These are phyloP conservation scores for Thielaviopsis populi DNA, from an alignment of 2,329 filamentous ascomycete genomes.

Conservation along the genomic window DNA sequence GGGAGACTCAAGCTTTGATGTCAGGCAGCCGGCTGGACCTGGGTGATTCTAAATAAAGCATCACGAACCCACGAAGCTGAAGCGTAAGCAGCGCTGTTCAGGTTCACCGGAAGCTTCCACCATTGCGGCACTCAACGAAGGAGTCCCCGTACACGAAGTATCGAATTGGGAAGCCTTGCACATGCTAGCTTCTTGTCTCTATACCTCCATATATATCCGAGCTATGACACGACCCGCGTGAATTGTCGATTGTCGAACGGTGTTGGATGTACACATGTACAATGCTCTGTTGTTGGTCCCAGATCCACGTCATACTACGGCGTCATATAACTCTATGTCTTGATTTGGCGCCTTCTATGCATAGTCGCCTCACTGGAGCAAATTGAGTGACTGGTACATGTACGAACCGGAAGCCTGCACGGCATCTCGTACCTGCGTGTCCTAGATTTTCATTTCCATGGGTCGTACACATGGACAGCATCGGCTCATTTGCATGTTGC, in stretches of 20 bases:
- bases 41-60: not conserved
- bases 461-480: conserved; percentile 22
- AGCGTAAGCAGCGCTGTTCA: not conserved
- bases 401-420: not conserved
- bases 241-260: too few relatives aligned
- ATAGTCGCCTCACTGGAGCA: not conserved
- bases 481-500: not conserved
- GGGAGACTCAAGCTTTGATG: not conserved
- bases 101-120: not conserved
- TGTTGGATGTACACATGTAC: too few relatives aligned
- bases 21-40: not conserved
- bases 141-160: not conserved
- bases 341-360: not conserved
- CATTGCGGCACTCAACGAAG: not conserved
- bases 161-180: not conserved
- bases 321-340: not conserved
- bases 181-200: not conserved
- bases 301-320: not conserved
- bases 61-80: not conserved
- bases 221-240: not conserved
- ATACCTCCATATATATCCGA: not conserved
- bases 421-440: not conserved
- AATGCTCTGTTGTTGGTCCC: not conserved
- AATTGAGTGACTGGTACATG: not conserved
- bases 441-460: conserved; percentile 18